Evolutionary conservation across 2,329 filamentous ascomycete species (phyloP).

Genomic region (Penicillium sp.): DNA sequence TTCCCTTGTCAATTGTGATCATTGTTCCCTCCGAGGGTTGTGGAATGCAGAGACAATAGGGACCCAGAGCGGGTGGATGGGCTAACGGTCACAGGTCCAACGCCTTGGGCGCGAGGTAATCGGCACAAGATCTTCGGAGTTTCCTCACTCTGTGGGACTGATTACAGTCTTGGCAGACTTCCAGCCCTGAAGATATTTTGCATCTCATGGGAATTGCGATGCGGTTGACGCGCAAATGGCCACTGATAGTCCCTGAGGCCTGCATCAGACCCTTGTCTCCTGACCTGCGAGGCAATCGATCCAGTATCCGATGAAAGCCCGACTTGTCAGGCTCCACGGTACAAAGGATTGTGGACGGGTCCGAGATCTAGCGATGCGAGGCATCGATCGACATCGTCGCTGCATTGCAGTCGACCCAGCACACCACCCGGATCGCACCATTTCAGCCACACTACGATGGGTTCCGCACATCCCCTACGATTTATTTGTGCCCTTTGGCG

Average conservation of each 20-base stretch:
- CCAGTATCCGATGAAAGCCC: not conserved
- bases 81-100: constrained; percentile 17
- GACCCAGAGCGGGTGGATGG: constrained; percentile 17
- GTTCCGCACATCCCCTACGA: constrained; percentile 17
- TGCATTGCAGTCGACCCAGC: constrained; percentile 12
- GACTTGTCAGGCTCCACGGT: not conserved
- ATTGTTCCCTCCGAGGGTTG: too few species aligned
- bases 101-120: constrained; percentile 13
- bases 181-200: constrained; percentile 5
- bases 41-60: constrained; percentile 15
- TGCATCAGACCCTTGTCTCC: not conserved
- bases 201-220: not conserved
- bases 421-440: constrained; percentile 17
- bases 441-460: constrained; percentile 23
- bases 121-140: constrained; percentile 16
- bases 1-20: too few species aligned
- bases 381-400: constrained; percentile 20
- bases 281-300: not conserved
- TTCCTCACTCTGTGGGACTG: not conserved
- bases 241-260: too few species aligned
- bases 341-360: constrained; percentile 15
- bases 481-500: too few species aligned
- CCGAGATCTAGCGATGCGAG: constrained; percentile 13
- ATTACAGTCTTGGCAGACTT: not conserved
- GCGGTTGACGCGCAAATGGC: constrained; percentile 4